phyloP scores from a whole-genome alignment of 2,329 filamentous ascomycete species.

The Karstenula rhodostoma region DNA sequence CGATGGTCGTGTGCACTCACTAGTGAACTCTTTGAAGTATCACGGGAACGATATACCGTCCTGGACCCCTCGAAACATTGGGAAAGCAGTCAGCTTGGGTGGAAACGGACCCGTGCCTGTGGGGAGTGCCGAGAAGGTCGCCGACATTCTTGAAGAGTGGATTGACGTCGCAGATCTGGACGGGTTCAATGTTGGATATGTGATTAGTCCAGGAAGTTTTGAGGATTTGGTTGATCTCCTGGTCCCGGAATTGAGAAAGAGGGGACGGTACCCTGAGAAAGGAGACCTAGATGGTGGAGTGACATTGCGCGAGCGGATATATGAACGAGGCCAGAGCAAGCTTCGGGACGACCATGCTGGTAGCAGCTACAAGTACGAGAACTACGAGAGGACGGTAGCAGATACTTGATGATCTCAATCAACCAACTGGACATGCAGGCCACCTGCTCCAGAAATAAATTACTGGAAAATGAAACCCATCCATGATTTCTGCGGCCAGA shows the following conservation, averaged over 20 bases:
- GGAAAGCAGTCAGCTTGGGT: conserved; percentile 63
- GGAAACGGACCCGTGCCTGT: conserved; percentile 70
- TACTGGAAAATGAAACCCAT: not conserved
- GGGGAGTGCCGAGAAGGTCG: conserved; percentile 68
- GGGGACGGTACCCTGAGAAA: conserved; percentile 15
- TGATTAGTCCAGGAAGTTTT: conserved; percentile 26
- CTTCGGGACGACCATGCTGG: conserved; percentile 24
- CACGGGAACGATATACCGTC: conserved; percentile 21
- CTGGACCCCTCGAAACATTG: conserved; percentile 24
- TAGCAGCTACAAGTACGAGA: conserved; percentile 25
- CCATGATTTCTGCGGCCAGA: not conserved
- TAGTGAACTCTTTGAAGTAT: conserved; percentile 18
- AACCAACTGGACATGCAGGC: not conserved
- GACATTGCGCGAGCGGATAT: conserved; percentile 26
- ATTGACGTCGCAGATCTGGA: conserved; percentile 72
- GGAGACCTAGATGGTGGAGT: conserved; percentile 17
- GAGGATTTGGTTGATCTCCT: conserved; percentile 24
- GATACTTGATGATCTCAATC: not conserved
- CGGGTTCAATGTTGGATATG: conserved; percentile 70
- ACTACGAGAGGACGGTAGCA: conserved; percentile 22
- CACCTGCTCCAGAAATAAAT: not conserved
- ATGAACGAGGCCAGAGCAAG: conserved; percentile 22
- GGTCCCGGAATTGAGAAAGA: conserved; percentile 22
- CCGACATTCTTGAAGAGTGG: conserved; percentile 72
- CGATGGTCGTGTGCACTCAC: conserved; percentile 20